Conservation (phyloP, 441 rosid genomes). For the Erodium texanum region DNA sequence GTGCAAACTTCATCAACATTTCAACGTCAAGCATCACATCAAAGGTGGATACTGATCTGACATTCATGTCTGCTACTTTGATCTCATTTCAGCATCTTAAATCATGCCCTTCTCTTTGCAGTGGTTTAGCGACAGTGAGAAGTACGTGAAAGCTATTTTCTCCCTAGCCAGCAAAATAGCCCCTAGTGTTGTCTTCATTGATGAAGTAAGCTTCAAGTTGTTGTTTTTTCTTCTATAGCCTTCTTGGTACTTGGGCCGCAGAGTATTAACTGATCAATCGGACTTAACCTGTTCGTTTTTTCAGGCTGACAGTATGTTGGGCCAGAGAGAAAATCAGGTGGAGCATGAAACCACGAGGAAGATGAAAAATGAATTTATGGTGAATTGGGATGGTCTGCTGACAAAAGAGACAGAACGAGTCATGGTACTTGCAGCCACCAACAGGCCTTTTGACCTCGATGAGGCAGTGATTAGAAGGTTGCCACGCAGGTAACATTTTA, state of each 20-base stretch:
- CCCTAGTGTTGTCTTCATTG: slow-evolving; percentile 90
- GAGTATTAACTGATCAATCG: too few species aligned
- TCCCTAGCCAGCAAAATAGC: slow-evolving; percentile 96
- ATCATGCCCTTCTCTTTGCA: slow-evolving; percentile 31
- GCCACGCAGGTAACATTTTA: slow-evolving; percentile 58
- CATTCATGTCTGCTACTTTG: background rate
- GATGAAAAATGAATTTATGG: slow-evolving; percentile 99
- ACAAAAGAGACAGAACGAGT: slow-evolving; percentile 95
- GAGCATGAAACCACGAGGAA: slow-evolving; percentile 99
- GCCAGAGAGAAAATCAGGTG: slow-evolving; percentile 95
- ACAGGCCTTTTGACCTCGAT: slow-evolving; percentile 96
- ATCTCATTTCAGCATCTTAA: slow-evolving; percentile 11
- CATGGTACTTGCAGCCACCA: slow-evolving; percentile 92
- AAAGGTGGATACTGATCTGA: slow-evolving; percentile 23
- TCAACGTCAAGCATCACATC: slow-evolving; percentile 99
- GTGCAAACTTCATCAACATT: slow-evolving; percentile 97
- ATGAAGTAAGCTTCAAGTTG: too few species aligned
- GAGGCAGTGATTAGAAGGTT: slow-evolving; percentile 99
- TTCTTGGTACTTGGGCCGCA: too few species aligned
- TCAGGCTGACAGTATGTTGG: slow-evolving; percentile 98
- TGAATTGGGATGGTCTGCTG: slow-evolving; percentile 95
- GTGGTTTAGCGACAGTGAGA: slow-evolving; percentile 99
- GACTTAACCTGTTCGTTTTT: slow-evolving; percentile 9
- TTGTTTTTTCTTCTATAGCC: too few species aligned
- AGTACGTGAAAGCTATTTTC: slow-evolving; percentile 93